Evolutionary conservation across 2,329 filamentous ascomycete species (phyloP).

Genomic region (Phaeosphaeria sp.): DNA sequence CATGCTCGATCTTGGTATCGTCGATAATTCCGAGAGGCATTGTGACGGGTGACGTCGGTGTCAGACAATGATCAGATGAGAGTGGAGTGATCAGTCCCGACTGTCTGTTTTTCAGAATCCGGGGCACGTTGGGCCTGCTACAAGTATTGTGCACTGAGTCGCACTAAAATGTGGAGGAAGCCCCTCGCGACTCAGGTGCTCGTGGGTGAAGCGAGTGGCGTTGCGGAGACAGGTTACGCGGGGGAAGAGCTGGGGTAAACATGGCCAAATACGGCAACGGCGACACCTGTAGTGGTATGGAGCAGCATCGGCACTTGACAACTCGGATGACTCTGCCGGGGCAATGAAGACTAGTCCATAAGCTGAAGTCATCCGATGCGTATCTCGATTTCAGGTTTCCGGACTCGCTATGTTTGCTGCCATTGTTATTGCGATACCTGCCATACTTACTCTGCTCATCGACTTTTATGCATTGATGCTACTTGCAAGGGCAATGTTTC

Average conservation of each 20-base stretch:
- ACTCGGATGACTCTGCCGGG: neutral
- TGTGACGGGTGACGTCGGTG: conserved; percentile 5
- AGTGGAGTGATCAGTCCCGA: neutral
- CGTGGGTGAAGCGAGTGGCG: conserved; percentile 7
- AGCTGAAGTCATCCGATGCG: neutral
- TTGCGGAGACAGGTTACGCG: conserved; percentile 13
- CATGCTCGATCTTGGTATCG: conserved; percentile 31
- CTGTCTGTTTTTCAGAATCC: neutral
- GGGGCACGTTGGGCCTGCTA: neutral
- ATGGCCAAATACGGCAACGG: neutral
- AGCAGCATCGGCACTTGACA: neutral
- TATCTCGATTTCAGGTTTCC: neutral
- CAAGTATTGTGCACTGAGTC: neutral
- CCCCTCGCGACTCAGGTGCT: conserved; percentile 7
- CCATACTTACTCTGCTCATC: neutral
- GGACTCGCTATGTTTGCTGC: neutral
- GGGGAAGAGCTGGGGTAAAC: conserved; percentile 2
- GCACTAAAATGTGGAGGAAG: conserved; percentile 16
- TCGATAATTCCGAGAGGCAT: conserved; percentile 33
- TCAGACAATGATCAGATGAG: neutral
- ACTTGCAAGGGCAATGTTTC: neutral
- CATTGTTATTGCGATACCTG: neutral
- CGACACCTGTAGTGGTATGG: neutral
- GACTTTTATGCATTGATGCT: no score
- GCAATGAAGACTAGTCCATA: neutral